Percentiles rank a stretch among this genome's conserved stretches.
phyloP scores from a whole-genome alignment of 176 grass and related monocot genomes.

The Avena insularis region DNA sequence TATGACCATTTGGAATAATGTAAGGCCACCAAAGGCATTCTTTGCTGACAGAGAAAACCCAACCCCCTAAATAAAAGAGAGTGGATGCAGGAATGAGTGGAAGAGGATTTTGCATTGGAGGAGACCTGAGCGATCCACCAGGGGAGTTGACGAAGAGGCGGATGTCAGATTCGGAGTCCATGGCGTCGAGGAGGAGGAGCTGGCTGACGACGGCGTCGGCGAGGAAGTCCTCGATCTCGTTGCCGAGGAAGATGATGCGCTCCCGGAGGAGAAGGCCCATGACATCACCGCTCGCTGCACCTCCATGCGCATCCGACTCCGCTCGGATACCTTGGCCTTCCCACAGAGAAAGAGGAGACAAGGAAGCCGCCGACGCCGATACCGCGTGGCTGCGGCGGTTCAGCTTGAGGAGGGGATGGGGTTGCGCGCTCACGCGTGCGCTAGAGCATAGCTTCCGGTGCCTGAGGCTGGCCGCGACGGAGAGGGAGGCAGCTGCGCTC shows the following conservation, averaged over 20 bases:
- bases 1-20: not conserved
- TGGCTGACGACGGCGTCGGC: conserved; percentile 88
- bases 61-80: not conserved
- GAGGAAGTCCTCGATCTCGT: conserved; percentile 87
- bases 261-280: conserved; percentile 83
- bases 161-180: conserved; percentile 77
- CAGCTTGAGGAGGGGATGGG: conserved; percentile 43
- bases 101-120: not conserved
- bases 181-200: conserved; percentile 86
- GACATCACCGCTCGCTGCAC: conserved; percentile 48
- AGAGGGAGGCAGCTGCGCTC: conserved; percentile 40
- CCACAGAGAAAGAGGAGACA: conserved; percentile 44
- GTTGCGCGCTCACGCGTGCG: conserved; percentile 13
- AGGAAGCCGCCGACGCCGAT: conserved; percentile 40
- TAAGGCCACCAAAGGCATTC: not conserved
- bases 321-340: conserved; percentile 36
- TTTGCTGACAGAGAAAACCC: not conserved
- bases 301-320: conserved; percentile 38
- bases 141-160: conserved; percentile 86
- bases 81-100: not conserved
- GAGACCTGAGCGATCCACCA: conserved; percentile 76
- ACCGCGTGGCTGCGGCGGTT: conserved; percentile 36
- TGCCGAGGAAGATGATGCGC: conserved; percentile 88
- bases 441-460: conserved; percentile 37
- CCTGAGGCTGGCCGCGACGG: conserved; percentile 39